These are phyloP conservation scores for Komagataella pastoris DNA, from an alignment of 805 yeast species.

Conservation along the genomic window DNA sequence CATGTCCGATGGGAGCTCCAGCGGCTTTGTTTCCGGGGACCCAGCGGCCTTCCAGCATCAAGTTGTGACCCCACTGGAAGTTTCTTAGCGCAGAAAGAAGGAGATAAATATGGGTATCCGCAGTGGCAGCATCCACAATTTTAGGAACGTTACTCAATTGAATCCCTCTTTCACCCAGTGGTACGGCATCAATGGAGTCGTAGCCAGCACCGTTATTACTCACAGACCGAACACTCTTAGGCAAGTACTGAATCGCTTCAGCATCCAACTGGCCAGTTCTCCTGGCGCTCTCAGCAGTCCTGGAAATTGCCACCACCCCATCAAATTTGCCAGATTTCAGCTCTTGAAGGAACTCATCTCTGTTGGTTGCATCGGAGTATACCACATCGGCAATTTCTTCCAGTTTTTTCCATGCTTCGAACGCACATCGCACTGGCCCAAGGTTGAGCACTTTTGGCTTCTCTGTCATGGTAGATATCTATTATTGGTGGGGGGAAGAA, in stretches of 20 bases:
- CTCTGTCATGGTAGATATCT: slow-evolving; percentile 7
- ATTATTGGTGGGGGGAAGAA: slow-evolving; percentile 7
- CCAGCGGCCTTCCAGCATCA: slow-evolving; percentile 52
- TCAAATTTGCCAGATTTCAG: slow-evolving; percentile 19
- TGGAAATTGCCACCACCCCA: slow-evolving; percentile 24
- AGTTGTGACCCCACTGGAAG: slow-evolving; percentile 45
- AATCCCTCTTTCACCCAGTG: slow-evolving; percentile 25
- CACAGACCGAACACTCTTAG: slow-evolving; percentile 25
- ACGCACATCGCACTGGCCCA: slow-evolving; percentile 48
- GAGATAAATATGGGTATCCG: slow-evolving; percentile 39
- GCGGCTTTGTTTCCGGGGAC: slow-evolving; percentile 19
- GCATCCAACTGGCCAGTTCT: slow-evolving; percentile 29
- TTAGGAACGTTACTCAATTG: slow-evolving; percentile 41
- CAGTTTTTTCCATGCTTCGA: slow-evolving; percentile 52
- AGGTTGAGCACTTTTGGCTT: slow-evolving; percentile 54
- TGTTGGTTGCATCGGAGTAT: slow-evolving; percentile 22
- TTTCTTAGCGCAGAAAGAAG: slow-evolving; percentile 39
- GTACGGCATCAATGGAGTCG: slow-evolving; percentile 33
- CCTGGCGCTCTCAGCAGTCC: slow-evolving; percentile 25
- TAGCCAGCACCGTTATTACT: slow-evolving; percentile 47
- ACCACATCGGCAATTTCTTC: slow-evolving; percentile 32
- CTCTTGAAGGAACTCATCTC: slow-evolving; percentile 26
- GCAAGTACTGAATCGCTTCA: slow-evolving; percentile 24
- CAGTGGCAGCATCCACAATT: slow-evolving; percentile 41
- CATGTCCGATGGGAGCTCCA: slow-evolving; percentile 55